Evolutionary conservation across 2,329 filamentous ascomycete species (phyloP), one percentile per base, ranked within the genome.

Genomic region (Colletotrichum salicis): DNA sequence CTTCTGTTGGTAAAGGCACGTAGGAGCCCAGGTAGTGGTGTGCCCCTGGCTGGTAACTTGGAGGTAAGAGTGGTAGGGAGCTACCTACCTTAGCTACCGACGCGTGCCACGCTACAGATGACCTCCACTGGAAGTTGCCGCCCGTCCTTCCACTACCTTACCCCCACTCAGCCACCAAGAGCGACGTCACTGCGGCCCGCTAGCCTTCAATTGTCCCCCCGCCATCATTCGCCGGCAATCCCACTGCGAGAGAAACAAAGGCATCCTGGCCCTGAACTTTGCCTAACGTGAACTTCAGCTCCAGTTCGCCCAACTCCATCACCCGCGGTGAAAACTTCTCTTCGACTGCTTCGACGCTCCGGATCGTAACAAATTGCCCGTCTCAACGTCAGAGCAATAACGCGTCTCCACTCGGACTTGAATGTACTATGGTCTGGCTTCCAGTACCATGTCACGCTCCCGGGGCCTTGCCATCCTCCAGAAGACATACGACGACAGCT

Each of bases 401-500:
- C 41, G 64, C 57, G 24, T n/a, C 64, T 31, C 24, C 41, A 52
- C 48, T 56, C 51, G 33, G 19, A 55, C 24, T 12, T 11, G 13
- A 3, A 27, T 22, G n/a, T 61, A 60, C 57, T 73, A 73, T 72
- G 71, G 67, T 71, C 58, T 67, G 64, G 68, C 54, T 41, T 48
- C 31, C 61, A 67, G 51, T 70, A 84, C 78, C 76, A 89, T 90
- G 88, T 86, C 87, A 80, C 85, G 84, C 77, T 87, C 83, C 79
- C 87, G 83, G 78, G 82, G 82, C 74, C 87, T 91, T 79, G 91
- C 93, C 82, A 91, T 91, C 74, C 90, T 98, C 82, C 96, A 98
- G 85, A 98, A 97, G 88, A 97, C 95, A 67, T 98, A 98, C 84
- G 96, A 98, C 85, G 95, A 98, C 82, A 95, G 93, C 82, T 98